Evolutionary conservation across 78 protist genomes (phyloP).

Genomic region (Dictyostelium capitatum): DNA sequence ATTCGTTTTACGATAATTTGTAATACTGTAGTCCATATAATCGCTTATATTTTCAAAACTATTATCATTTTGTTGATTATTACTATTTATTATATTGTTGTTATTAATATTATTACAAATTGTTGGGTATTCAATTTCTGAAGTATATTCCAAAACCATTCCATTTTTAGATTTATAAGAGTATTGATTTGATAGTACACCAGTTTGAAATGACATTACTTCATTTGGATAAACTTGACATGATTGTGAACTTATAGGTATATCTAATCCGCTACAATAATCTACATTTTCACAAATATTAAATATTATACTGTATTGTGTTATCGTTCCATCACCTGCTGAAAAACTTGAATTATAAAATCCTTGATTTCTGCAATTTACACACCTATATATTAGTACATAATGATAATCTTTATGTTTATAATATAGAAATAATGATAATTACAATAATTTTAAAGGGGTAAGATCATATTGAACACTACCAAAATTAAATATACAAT

Average conservation of each 20-base stretch:
- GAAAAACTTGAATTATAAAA: slow-evolving; percentile 12
- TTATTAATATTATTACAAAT: not conserved
- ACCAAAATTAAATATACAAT: too few relatives aligned
- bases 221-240: not conserved
- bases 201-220: not conserved
- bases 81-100: too few relatives aligned
- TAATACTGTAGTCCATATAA: too few relatives aligned
- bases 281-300: slow-evolving; percentile 3
- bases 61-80: too few relatives aligned
- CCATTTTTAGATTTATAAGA: not conserved
- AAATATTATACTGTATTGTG: not conserved
- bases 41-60: too few relatives aligned
- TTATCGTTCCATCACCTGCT: not conserved
- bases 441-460: too few relatives aligned
- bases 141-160: slow-evolving; percentile 4
- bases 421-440: too few relatives aligned
- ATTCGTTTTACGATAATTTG: not conserved
- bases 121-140: not conserved
- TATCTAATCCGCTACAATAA: slow-evolving; percentile 1
- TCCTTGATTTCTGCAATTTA: not conserved
- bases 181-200: not conserved
- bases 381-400: too few relatives aligned
- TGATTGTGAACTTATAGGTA: not conserved
- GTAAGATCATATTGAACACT: too few relatives aligned
- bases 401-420: too few relatives aligned